A percentile compares a stretch with the other conserved stretches of the same genome.
These are phyloP conservation scores for Schwanniomyces yamadae DNA, from an alignment of 805 yeast genomes.

Conservation along the genomic window DNA sequence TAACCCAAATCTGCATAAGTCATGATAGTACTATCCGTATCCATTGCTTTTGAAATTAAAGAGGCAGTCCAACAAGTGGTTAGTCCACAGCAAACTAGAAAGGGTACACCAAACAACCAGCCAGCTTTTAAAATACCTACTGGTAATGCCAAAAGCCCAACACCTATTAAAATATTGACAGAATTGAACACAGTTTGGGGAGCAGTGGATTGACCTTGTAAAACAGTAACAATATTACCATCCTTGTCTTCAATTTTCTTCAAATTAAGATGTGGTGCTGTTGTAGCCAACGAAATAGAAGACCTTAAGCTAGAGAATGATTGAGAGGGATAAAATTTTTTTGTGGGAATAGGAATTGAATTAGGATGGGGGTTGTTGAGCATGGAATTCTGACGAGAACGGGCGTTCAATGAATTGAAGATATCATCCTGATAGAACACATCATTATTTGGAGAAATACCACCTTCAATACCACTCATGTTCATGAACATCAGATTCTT, in stretches of 20 bases:
- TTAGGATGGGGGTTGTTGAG: constrained; percentile 13
- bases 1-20: constrained; percentile 88
- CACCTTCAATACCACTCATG: constrained; percentile 9
- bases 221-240: constrained; percentile 67
- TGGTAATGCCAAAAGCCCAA: constrained; percentile 66
- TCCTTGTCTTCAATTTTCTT: constrained; percentile 67
- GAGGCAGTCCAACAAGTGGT: constrained; percentile 77
- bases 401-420: constrained; percentile 21
- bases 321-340: constrained; percentile 32
- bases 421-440: constrained; percentile 42
- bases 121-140: constrained; percentile 65
- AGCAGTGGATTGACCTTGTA: constrained; percentile 79
- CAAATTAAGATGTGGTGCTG: constrained; percentile 52
- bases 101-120: constrained; percentile 60
- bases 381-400: constrained; percentile 29
- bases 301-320: constrained; percentile 46
- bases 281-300: constrained; percentile 32
- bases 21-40: constrained; percentile 74
- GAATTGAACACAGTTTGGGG: constrained; percentile 79
- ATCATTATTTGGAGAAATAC: constrained; percentile 22
- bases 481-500: constrained; percentile 20
- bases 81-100: constrained; percentile 59
- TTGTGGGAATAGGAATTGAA: constrained; percentile 24
- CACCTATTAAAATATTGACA: constrained; percentile 65
- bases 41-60: constrained; percentile 70